Conservation (phyloP, 441 rosid genomes). For the Populus hybrid region DNA sequence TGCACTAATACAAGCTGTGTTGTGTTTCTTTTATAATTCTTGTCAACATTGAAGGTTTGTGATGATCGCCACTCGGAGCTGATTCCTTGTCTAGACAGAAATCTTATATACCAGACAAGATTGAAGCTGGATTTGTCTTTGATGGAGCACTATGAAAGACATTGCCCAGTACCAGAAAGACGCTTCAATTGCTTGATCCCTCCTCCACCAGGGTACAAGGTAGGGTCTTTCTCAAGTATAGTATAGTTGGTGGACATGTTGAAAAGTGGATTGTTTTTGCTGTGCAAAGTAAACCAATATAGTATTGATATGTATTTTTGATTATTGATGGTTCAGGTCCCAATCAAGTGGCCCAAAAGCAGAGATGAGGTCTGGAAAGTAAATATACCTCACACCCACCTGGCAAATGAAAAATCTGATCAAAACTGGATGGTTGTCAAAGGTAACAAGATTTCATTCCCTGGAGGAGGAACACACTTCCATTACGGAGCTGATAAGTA, state of each 20-base stretch:
- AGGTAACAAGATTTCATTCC: conserved; percentile 89
- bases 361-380: conserved; percentile 99
- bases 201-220: conserved; percentile 98
- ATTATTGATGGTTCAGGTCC: conserved; percentile 46
- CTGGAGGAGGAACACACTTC: conserved; percentile 99
- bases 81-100: conserved; percentile 93
- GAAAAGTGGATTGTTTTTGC: neutral
- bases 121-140: conserved; percentile 89
- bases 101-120: conserved; percentile 92
- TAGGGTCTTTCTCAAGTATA: conserved; percentile 17
- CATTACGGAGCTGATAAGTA: conserved; percentile 99
- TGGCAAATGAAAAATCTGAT: conserved; percentile 97
- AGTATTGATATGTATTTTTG: neutral
- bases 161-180: conserved; percentile 94
- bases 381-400: conserved; percentile 99
- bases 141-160: conserved; percentile 99
- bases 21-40: conserved; percentile 12
- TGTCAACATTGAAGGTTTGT: conserved; percentile 60
- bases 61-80: conserved; percentile 94
- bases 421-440: conserved; percentile 99
- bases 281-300: neutral
- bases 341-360: conserved; percentile 98
- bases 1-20: neutral
- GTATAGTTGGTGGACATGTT: neutral
- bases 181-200: conserved; percentile 96